phyloP scores from a whole-genome alignment of 495 filamentous ascomycete species.

The Talaromyces trachyspermus region DNA sequence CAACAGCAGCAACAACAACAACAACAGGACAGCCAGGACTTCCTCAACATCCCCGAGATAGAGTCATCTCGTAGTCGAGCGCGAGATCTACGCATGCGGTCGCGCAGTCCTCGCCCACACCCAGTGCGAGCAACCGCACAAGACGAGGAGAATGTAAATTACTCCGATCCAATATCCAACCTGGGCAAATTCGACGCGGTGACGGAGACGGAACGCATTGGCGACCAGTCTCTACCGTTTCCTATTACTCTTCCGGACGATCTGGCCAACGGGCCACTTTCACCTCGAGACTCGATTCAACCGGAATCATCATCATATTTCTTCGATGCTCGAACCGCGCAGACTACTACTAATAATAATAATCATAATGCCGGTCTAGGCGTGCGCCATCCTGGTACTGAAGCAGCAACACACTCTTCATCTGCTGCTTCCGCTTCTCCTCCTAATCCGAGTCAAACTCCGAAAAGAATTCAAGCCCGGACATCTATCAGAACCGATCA shows the following conservation, averaged over 20 bases:
- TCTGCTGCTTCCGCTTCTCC: background rate
- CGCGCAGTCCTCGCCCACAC: conserved; percentile 19
- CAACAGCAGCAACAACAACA: background rate
- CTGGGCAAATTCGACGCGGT: conserved; percentile 20
- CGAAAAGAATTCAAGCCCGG: background rate
- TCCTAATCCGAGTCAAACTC: background rate
- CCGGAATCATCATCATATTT: background rate
- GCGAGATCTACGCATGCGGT: conserved; percentile 20
- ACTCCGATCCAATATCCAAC: conserved; percentile 19
- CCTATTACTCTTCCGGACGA: conserved; percentile 23
- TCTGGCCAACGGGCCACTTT: conserved; percentile 13
- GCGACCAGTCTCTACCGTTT: conserved; percentile 26
- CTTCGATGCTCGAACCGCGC: too few species aligned
- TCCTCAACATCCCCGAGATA: conserved; percentile 3
- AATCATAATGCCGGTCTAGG: background rate
- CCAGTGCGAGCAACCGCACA: conserved; percentile 13
- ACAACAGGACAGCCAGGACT: too few species aligned
- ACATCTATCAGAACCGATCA: conserved; percentile 15
- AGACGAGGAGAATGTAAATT: conserved; percentile 14
- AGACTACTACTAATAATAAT: too few species aligned
- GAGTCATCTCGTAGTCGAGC: conserved; percentile 11
- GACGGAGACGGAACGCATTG: conserved; percentile 17
- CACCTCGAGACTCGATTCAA: conserved; percentile 3
- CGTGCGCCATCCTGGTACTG: background rate
- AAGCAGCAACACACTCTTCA: too few species aligned